These are phyloP conservation scores for Trichoderma reesei DNA, from an alignment of 495 filamentous ascomycete genomes.

Conservation along the genomic window DNA sequence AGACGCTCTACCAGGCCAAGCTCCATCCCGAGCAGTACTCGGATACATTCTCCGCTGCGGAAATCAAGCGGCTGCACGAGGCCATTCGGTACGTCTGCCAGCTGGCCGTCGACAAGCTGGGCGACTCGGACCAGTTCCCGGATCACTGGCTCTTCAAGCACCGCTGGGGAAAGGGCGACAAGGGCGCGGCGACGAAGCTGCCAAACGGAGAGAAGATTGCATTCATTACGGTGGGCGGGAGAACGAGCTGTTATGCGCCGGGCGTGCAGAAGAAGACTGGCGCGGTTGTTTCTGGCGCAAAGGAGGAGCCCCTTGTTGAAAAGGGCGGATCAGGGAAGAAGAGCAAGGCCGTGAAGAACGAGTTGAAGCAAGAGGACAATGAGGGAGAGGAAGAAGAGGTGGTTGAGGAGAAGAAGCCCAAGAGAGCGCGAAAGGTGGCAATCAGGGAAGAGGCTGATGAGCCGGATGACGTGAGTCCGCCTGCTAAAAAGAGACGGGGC, in stretches of 20 bases:
- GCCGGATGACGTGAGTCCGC: conserved; percentile 8
- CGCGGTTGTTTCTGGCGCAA: conserved; percentile 22
- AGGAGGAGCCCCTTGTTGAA: conserved; percentile 26
- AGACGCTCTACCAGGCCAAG: conserved; percentile 76
- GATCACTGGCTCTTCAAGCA: conserved; percentile 87
- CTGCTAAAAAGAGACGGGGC: conserved; percentile 10
- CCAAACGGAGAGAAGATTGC: conserved; percentile 78
- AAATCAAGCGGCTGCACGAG: conserved; percentile 63
- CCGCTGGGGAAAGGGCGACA: conserved; percentile 85
- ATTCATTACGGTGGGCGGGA: conserved; percentile 75
- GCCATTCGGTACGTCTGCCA: conserved; percentile 70
- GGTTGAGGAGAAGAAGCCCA: conserved; percentile 1
- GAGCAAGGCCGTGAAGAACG: conserved; percentile 3
- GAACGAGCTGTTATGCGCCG: conserved; percentile 81
- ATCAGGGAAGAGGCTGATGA: conserved; percentile 12
- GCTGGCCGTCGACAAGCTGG: conserved; percentile 66
- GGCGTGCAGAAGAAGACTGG: conserved; percentile 71
- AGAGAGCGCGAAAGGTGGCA: neutral
- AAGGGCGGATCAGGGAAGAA: neutral
- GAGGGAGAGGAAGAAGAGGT: conserved; percentile 18
- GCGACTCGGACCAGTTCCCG: conserved; percentile 75
- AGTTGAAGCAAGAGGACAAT: conserved; percentile 17
- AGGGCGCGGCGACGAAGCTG: conserved; percentile 51
- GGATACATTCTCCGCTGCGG: conserved; percentile 63
- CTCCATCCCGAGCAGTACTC: conserved; percentile 90